Conservation (phyloP, 2,329 filamentous ascomycete genomes). For the Xylaria sp. region DNA sequence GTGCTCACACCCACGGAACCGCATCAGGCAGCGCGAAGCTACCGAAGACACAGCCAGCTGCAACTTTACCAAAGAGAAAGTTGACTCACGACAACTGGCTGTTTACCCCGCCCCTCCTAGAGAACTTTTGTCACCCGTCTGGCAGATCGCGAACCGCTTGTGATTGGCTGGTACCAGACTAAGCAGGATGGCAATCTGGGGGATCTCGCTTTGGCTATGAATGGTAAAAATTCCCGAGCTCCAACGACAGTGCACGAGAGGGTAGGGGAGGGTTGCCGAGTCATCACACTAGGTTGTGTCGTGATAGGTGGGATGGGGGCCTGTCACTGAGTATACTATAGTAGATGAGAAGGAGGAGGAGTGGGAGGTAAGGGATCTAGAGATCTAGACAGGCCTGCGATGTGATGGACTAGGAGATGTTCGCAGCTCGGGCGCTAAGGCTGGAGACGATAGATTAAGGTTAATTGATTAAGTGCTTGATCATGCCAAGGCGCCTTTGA, state of each 20-base stretch:
- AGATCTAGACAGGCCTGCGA: not conserved
- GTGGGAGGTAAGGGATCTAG: not conserved
- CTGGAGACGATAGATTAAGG: not conserved
- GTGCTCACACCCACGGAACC: not conserved
- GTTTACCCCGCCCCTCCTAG: slow-evolving; percentile 1
- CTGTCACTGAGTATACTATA: no score
- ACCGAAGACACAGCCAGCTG: not conserved
- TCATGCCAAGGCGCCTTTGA: not conserved
- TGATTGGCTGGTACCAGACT: slow-evolving; percentile 3
- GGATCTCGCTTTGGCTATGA: not conserved
- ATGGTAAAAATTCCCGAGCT: not conserved
- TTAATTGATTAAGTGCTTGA: not conserved
- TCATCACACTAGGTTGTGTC: not conserved
- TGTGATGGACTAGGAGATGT: not conserved
- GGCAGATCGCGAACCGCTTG: not conserved
- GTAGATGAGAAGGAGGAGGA: not conserved
- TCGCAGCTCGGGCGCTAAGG: not conserved
- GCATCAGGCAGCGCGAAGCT: slow-evolving; percentile 8
- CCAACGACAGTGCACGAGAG: not conserved
- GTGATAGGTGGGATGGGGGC: not conserved
- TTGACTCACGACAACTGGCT: not conserved
- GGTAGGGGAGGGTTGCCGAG: not conserved
- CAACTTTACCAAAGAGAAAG: not conserved
- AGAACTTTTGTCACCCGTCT: not conserved
- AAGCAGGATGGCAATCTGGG: not conserved